Evolutionary conservation across 148 eudicot species (phyloP).

Genomic region (Gaultheria prostrata): DNA sequence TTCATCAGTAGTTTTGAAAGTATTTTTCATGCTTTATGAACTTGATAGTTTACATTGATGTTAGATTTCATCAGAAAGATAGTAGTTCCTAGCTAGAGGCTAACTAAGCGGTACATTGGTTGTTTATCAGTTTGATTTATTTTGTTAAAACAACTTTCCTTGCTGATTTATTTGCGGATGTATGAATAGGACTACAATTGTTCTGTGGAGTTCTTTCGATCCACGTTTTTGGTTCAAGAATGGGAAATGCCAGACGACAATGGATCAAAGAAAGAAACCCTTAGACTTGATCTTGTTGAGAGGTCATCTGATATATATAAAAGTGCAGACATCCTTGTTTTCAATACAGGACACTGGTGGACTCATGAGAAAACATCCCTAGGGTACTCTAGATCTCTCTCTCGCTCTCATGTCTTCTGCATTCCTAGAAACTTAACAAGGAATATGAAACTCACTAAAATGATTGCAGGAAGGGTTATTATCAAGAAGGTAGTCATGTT

Average conservation of each 20-base stretch:
- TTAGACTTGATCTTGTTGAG: conserved; percentile 62
- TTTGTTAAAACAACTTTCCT: background rate
- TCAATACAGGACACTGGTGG: conserved; percentile 94
- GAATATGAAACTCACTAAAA: background rate
- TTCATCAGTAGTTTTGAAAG: background rate
- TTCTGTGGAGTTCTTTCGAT: conserved; percentile 63
- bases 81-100: background rate
- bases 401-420: background rate
- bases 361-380: conserved; percentile 58
- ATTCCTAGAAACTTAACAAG: background rate
- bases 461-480: conserved; percentile 57
- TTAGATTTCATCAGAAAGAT: background rate
- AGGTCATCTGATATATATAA: conserved; percentile 43
- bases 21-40: background rate
- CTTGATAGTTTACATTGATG: background rate
- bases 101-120: background rate
- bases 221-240: conserved; percentile 67
- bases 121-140: background rate
- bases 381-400: conserved; percentile 45
- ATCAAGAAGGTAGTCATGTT: conserved; percentile 82
- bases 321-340: conserved; percentile 66
- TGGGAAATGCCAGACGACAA: conserved; percentile 46
- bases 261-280: conserved; percentile 59
- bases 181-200: conserved; percentile 52
- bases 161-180: conserved; percentile 1